Evolutionary conservation across 441 rosid genomes (phyloP).

Genomic region (Pelargonium cotyledonis): DNA sequence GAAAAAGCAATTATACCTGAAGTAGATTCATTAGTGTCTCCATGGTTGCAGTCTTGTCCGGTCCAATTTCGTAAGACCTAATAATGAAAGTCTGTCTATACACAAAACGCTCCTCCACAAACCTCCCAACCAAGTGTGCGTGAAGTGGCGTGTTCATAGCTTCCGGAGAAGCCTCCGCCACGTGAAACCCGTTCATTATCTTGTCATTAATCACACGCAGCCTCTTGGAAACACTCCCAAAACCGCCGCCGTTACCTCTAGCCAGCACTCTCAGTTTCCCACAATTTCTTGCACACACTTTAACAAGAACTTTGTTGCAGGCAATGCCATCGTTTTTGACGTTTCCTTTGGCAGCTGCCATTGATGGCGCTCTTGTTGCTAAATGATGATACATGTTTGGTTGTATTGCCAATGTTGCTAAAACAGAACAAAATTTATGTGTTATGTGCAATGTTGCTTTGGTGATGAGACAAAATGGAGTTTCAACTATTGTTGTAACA

Average conservation of each 20-base stretch:
- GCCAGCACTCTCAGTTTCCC: not conserved
- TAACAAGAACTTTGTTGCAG: not conserved
- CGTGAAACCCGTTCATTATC: constrained; percentile 30
- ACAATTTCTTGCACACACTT: not conserved
- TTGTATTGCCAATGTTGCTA: too few species aligned
- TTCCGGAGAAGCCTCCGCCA: constrained; percentile 11
- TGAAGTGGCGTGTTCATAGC: constrained; percentile 21
- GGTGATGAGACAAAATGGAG: not conserved
- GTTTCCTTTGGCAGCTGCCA: not conserved
- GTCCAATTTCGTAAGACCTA: constrained; percentile 50
- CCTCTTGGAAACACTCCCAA: too few species aligned
- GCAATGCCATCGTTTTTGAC: not conserved
- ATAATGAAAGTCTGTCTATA: constrained; percentile 42
- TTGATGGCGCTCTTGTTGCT: too few species aligned
- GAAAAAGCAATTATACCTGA: constrained; percentile 29
- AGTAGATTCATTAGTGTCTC: constrained; percentile 54
- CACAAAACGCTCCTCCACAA: constrained; percentile 34
- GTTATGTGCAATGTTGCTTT: not conserved
- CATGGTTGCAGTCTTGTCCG: constrained; percentile 54
- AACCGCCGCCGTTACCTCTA: not conserved
- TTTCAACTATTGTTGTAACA: constrained; percentile 1
- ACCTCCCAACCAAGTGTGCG: constrained; percentile 33
- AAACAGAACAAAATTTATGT: too few species aligned
- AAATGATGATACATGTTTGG: too few species aligned
- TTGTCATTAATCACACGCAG: constrained; percentile 14